Conservation (phyloP, 495 filamentous ascomycete genomes). For the Penicillium chermesinum region DNA sequence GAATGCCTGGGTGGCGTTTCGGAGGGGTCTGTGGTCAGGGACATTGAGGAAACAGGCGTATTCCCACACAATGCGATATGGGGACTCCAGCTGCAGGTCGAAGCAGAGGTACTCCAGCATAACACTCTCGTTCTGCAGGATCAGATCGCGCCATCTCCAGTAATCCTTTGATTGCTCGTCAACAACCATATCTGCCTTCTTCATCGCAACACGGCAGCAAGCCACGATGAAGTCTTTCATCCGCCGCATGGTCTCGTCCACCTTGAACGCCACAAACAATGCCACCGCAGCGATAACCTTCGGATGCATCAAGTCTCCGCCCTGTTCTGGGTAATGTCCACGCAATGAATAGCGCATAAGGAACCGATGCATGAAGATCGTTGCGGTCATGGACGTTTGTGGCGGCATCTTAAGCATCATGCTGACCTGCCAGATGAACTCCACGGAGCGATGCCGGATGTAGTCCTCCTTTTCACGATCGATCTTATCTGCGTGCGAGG, state of each 20-base stretch:
- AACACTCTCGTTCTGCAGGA: slow-evolving; percentile 83
- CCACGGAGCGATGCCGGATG: slow-evolving; percentile 80
- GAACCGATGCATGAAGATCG: slow-evolving; percentile 90
- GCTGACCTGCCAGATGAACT: slow-evolving; percentile 92
- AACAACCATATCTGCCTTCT: slow-evolving; percentile 76
- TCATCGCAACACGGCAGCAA: slow-evolving; percentile 90
- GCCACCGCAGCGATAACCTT: slow-evolving; percentile 87
- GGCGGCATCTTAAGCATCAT: slow-evolving; percentile 90
- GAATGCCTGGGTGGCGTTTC: slow-evolving; percentile 86
- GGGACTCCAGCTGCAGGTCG: slow-evolving; percentile 80
- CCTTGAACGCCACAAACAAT: slow-evolving; percentile 92
- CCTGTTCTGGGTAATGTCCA: slow-evolving; percentile 49
- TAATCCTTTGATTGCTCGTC: slow-evolving; percentile 96
- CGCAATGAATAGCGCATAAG: slow-evolving; percentile 72
- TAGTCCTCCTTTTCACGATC: slow-evolving; percentile 66
- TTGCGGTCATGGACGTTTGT: slow-evolving; percentile 84
- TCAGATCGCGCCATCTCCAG: slow-evolving; percentile 93
- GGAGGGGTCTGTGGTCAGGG: slow-evolving; percentile 66
- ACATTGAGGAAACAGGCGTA: slow-evolving; percentile 64
- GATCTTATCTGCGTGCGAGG: slow-evolving; percentile 81
- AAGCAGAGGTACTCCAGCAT: slow-evolving; percentile 92
- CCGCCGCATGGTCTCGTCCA: slow-evolving; percentile 91
- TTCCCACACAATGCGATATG: slow-evolving; percentile 76
- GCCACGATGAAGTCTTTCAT: slow-evolving; percentile 89
- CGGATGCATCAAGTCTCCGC: slow-evolving; percentile 56